Evolutionary conservation across 495 filamentous ascomycete species (phyloP), one percentile per base, ranked within the genome.

Genomic region (Aspergillus ostianus): DNA sequence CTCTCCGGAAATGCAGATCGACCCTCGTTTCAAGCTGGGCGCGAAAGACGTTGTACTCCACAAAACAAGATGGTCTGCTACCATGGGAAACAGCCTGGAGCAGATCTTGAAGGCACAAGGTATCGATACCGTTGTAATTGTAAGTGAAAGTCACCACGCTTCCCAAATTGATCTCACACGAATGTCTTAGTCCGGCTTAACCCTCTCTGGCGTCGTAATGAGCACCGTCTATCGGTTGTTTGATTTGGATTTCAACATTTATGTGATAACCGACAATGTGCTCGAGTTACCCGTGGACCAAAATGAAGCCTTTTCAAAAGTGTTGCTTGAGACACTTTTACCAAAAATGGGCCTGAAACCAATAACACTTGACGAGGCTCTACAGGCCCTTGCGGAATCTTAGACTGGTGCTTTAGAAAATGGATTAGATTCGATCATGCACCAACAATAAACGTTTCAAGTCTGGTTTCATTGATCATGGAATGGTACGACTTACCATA

Each of bases 31-130:
- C 26, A 57, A 53, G 3, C 46, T 75, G 1, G 63, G 71, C 54
- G 66, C 67, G 47, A 53, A 66, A 23, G 76, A 80, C 59, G 46
- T 79, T 32, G 55, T 81, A 0, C 62, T 80, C 48, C 63, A 66
- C 51, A 81, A 81, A 65, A 76, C 68, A 23, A 63, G 77, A 57
- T 80, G 72, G 66, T 76, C 73, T 55, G 78, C 73, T 13, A 73
- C 73, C 0, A 63, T 68, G 5, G 77, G 74, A 0, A 80, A 75
- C 56, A 55, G 32, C 6, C 56, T 80, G 8, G 76, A 80, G 68
- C 67, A 76, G 53, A 78, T 81, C n/a, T 53, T 81, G 64, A 66
- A 62, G 50, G 67, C 71, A 17, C 70, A 71, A 46, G 50, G 60
- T 36, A 76, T 81, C 30, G 70, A 78, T 50, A 78, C 77, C 3